Evolutionary conservation across 805 yeast genomes (phyloP), one percentile per base, ranked within the genome.

Genomic region (Barnettozyma botsteinii): DNA sequence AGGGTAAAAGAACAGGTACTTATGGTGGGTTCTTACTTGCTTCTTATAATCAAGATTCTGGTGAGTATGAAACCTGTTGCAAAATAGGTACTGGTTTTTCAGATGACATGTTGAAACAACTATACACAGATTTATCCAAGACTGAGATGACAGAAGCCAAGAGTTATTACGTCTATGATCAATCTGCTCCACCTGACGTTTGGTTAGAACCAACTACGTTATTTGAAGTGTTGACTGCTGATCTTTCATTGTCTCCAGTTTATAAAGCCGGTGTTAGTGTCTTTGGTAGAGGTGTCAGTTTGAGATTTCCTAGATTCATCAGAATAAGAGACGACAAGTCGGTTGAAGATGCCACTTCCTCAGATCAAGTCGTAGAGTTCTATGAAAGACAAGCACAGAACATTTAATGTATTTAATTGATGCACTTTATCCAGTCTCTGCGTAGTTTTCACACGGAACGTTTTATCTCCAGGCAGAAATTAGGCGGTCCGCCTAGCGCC

Each of bases 81-180:
- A 93, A 93, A 60, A 89, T 94, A 40, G 98, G 98, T 35, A 93
- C 98, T 1, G 98, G 98, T 0, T 93, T 93, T 56, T 77, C 88
- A 30, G 98, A 93, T 49, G 97, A 82, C 48, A 73, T 79, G 54
- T 69, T 93, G 42, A 77, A 76, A 26, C 63, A 62, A 21, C 59
- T 93, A 24, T 69, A 80, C 52, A 73, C 71, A 20, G 68, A 68
- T 35, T 69, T 93, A 42, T 76, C 80, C 31, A 81, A 85, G 3
- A 77, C 87, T 0, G 93, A 79, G 38, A 72, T 77, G 12, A 55
- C 64, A 0, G 65, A 59, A n/a, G 83, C 95, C 2, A 82, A 79
- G 49, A 69, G 83, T 0, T 83, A 79, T 40, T 77, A 75, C 47
- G 70, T 80, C 2, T 86, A 75, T 56, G 93, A 84, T 55, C 62